Evolutionary conservation across 176 grass and related monocot genomes (phyloP), one percentile per base, ranked within the genome.

Genomic region (Musa itinerans): DNA sequence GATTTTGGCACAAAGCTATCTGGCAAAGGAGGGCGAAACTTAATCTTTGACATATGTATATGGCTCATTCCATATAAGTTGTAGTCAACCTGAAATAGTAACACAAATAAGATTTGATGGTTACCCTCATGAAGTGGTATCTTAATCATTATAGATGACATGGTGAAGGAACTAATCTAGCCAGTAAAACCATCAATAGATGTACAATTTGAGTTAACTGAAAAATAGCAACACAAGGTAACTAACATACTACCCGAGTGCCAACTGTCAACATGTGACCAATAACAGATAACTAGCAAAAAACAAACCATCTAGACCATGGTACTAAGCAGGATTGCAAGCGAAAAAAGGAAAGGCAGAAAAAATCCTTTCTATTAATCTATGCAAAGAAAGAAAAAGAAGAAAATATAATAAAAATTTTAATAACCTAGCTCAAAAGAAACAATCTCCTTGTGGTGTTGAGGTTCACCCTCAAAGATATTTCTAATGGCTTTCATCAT

Each of bases 21-120:
- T 65, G 94, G 94, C 73, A 97, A 72, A 59, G 88, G 94, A 85
- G 78, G 75, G 65, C 90, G 86, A 76, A 97, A 97, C 52, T 90
- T 93, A 76, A 97, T 79, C 59, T 87, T 85, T 89, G 88, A 89
- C n/a, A 84, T 88, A 81, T 93, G 94, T 91, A 93, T 81, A 83
- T 93, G 84, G 68, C 90, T 77, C 94, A 97, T 97, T 82, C 94
- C 94, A 90, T 89, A 93, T 77, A 97, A 93, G 86, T 97, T 97
- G 75, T 89, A 90, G 80, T 97, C 94, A 48, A 97, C 75, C 93
- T 97, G 79, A 73, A 85, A 76, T 54, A 76, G 61, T 78, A 82
- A 82, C 82, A 67, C 49, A 83, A 74, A 64, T 65, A 83, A 85
- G 51, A 71, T 27, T 50, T 77, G 14, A 74, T 63, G 51, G 43